A percentile compares a stretch with the other conserved stretches of the same genome.
These are phyloP conservation scores for Penicillium malachiteum DNA, from an alignment of 495 filamentous ascomycete genomes.

Conservation along the genomic window DNA sequence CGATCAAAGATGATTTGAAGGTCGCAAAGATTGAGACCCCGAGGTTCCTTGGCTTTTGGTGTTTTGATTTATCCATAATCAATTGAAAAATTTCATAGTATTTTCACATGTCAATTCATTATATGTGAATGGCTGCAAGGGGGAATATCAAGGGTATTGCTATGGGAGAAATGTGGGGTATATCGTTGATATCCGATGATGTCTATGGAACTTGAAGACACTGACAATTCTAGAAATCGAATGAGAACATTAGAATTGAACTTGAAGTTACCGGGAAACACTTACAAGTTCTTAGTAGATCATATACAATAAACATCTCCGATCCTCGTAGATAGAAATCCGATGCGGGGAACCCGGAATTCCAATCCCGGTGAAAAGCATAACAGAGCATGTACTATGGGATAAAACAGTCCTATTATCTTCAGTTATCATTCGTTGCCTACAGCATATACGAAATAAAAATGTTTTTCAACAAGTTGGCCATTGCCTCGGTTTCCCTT, in stretches of 20 bases:
- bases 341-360: background rate
- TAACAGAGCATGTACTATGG: background rate
- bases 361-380: background rate
- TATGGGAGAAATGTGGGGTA: no score
- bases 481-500: constrained; percentile 63
- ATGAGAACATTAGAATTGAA: no score
- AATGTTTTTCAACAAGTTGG: constrained; percentile 54
- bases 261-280: no score
- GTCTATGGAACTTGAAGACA: no score
- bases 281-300: no score
- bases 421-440: background rate
- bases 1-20: constrained; percentile 18
- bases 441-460: background rate
- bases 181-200: no score
- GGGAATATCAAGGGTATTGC: no score
- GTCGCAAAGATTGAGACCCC: constrained; percentile 6
- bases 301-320: background rate
- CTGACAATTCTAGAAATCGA: no score
- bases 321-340: no score
- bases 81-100: no score
- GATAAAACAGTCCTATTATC: background rate
- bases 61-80: background rate
- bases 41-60: background rate
- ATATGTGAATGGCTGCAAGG: no score
- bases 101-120: no score